phyloP scores from a whole-genome alignment of 2,329 filamentous ascomycete species.

The Fusarium chaquense region DNA sequence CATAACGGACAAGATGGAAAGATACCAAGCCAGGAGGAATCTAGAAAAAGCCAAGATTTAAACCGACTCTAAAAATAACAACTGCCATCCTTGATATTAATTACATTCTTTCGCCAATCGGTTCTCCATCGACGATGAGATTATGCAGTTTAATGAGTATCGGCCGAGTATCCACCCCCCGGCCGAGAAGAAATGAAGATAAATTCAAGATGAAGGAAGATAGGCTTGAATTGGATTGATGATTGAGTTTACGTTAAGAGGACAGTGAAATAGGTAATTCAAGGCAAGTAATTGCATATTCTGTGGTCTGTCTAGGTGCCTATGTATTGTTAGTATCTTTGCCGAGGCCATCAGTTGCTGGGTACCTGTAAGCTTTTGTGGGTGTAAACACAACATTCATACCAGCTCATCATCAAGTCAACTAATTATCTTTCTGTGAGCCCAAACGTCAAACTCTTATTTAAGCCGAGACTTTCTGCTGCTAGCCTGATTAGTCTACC shows the following conservation, averaged over 20 bases:
- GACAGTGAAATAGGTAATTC: not conserved
- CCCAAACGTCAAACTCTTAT: not conserved
- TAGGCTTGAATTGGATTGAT: not conserved
- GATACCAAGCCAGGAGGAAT: not conserved
- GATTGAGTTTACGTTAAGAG: not conserved
- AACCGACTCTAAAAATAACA: constrained; percentile 9
- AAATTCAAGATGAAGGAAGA: not conserved
- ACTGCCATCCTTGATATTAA: not conserved
- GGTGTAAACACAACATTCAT: constrained; percentile 16
- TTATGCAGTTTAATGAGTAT: constrained; percentile 10
- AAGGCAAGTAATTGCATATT: not conserved
- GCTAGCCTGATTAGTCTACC: not conserved
- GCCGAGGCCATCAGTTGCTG: not conserved
- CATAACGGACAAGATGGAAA: not conserved
- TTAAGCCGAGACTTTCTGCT: not conserved
- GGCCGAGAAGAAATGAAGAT: not conserved
- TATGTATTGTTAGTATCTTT: not conserved
- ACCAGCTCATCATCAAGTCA: not conserved
- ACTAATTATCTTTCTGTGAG: not conserved
- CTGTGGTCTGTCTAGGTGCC: no score
- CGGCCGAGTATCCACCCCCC: constrained; percentile 2
- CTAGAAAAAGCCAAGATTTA: not conserved
- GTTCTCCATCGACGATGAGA: constrained; percentile 7
- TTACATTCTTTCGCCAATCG: constrained; percentile 10
- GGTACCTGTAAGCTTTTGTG: not conserved